Base-by-base conservation (phyloP, 257 asterid genomes). In the Gynochthodes officinalis region DNA sequence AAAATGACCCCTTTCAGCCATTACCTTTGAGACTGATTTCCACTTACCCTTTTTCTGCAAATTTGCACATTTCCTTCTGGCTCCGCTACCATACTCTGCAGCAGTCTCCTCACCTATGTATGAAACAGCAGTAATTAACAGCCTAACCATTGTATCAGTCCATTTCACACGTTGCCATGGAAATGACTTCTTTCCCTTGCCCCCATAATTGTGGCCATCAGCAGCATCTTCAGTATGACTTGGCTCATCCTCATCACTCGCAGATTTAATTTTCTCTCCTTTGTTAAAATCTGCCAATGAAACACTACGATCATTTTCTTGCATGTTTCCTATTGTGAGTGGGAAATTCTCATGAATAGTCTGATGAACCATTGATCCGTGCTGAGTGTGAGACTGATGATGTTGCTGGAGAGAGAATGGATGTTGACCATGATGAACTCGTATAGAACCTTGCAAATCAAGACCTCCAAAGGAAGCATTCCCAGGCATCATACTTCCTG, bases 1-100 rank as follows among this genome's bases (percentile, higher is more conserved):
- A 40, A 82, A 83, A 77, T 84, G 89, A 27, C 88, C 91, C 87
- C 97, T 85, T 78, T 89, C 96, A 40, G 96, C 97, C 96, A 91
- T 87, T 50, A 85, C 96, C 63, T 89, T 89, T 0, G 97, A 91
- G 64, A 91, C 91, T 0, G 94, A 86, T 73, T 89, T 91, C 95
- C 96, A 91, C 55, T 91, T 91, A 33, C 93, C 96, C 58, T 89
- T 87, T 53, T 89, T 91, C 49, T 88, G 95, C 43, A 89, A 76
- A 81, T 85, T 86, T 2, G 84, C 57, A 53, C 48, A 84, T 75
- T 83, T 91, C 76, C 90, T 80, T 71, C 87, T 74, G 0, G 75
- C 61, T 15, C 87, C 83, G 5, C 48, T 81, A 33, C 81, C 87
- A 55, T 75, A 74, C 14, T 83, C 89, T 44, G 84, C 77, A 30